These are phyloP conservation scores for Phytomonas serpens DNA, from an alignment of 208 protist genomes.

Conservation along the genomic window DNA sequence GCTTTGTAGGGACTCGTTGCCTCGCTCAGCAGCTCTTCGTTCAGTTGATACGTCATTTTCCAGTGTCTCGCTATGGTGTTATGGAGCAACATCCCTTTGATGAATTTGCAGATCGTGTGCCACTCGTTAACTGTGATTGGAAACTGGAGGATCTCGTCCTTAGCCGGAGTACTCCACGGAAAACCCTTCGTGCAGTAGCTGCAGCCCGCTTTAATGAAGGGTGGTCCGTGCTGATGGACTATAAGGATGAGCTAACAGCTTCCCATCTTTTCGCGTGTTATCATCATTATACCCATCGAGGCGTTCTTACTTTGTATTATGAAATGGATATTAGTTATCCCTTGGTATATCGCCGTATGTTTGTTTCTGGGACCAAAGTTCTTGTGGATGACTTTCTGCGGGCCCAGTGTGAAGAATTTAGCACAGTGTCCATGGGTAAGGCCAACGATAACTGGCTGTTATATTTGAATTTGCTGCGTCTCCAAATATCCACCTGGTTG, in stretches of 20 bases:
- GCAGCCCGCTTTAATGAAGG: slow-evolving; percentile 72
- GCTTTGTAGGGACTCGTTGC: slow-evolving; percentile 75
- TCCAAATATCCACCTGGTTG: slow-evolving; percentile 59
- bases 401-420: slow-evolving; percentile 17
- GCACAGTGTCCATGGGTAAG: slow-evolving; percentile 11
- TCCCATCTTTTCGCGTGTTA: slow-evolving; percentile 55
- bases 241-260: slow-evolving; percentile 25
- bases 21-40: slow-evolving; percentile 85
- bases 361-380: slow-evolving; percentile 57
- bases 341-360: slow-evolving; percentile 54
- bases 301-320: slow-evolving; percentile 64
- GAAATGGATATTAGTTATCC: slow-evolving; percentile 66
- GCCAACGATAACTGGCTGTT: slow-evolving; percentile 33
- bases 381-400: slow-evolving; percentile 64
- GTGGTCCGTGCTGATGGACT: slow-evolving; percentile 79
- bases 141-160: slow-evolving; percentile 28
- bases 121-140: slow-evolving; percentile 43
- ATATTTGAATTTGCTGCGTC: slow-evolving; percentile 47
- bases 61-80: slow-evolving; percentile 35
- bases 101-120: slow-evolving; percentile 16
- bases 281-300: slow-evolving; percentile 53
- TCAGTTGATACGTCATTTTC: slow-evolving; percentile 72
- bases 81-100: slow-evolving; percentile 17
- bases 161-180: slow-evolving; percentile 13
- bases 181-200: slow-evolving; percentile 39